phyloP scores from a whole-genome alignment of 352 stramenopile genomes.

The Globisporangium acanthophoron region DNA sequence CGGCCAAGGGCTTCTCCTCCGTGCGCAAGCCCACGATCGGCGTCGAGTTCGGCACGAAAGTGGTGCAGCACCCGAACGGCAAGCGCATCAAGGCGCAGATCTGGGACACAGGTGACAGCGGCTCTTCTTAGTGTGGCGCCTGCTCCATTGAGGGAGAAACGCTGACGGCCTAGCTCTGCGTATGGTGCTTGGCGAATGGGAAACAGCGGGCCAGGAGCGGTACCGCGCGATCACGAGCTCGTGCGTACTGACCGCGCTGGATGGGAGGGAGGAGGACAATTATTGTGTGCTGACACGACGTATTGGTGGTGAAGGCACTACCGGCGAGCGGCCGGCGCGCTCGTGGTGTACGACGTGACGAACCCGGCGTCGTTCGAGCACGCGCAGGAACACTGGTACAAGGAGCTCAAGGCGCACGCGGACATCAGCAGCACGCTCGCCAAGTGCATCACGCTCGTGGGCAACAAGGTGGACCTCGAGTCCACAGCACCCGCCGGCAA shows the following conservation, averaged over 20 bases:
- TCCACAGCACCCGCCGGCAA: background rate
- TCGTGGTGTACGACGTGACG: slow-evolving; percentile 78
- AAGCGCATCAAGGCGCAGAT: slow-evolving; percentile 83
- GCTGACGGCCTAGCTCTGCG: background rate
- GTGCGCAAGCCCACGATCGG: slow-evolving; percentile 73
- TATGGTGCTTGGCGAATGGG: background rate
- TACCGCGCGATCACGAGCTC: slow-evolving; percentile 83
- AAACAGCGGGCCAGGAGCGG: slow-evolving; percentile 57
- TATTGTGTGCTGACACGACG: background rate
- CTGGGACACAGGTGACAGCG: slow-evolving; percentile 56
- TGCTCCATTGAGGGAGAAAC: background rate
- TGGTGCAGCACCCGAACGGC: slow-evolving; percentile 65
- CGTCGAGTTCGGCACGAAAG: slow-evolving; percentile 80
- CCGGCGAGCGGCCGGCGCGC: slow-evolving; percentile 56
- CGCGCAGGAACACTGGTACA: slow-evolving; percentile 65
- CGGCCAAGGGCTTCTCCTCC: slow-evolving; percentile 40
- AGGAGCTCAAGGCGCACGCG: slow-evolving; percentile 63
- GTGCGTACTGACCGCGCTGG: slow-evolving; percentile 19
- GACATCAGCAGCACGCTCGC: slow-evolving; percentile 55
- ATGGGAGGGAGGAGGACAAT: background rate
- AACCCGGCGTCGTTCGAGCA: slow-evolving; percentile 62
- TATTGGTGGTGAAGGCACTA: slow-evolving; percentile 40
- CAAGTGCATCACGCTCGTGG: slow-evolving; percentile 70
- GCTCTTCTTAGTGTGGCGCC: background rate
- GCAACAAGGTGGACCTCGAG: slow-evolving; percentile 75